Base-by-base conservation (phyloP, 2,329 filamentous ascomycete species). In the Aspergillus tamarii region DNA sequence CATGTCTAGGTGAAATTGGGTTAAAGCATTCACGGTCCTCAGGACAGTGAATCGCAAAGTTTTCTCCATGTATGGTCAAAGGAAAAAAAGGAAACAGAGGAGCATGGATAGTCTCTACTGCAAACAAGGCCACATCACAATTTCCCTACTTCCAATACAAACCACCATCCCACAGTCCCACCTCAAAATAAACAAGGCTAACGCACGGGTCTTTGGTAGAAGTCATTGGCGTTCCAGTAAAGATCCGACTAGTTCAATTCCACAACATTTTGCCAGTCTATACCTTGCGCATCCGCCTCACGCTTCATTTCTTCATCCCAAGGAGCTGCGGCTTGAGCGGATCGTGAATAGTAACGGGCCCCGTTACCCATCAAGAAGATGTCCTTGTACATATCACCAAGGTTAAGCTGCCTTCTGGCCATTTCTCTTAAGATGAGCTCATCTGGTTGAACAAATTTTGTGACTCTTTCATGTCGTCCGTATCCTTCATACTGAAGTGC, bases 351-450 rank as follows among this genome's bases (percentile, higher is more conserved):
- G 9, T 55, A 57, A 21, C 19, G 36, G 11, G 45, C 50, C 52
- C 5, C 8, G 12, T 57, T 43, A 14, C 32, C 26, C 3, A 54
- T 7, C 7, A 86, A 65, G 68, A 88, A 81, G 83, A 91, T 88
- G 62, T 84, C 79, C 16, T 83, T 69, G 54, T 88, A 80, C 69
- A 85, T 81, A 14, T 79, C 65, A 60, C 88, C 81, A n/a, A 91
- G 73, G 26, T 82, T 66, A 39, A 91, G 72, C 0, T 81, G 73
- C 19, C 90, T 78, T 19, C 82, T 77, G 0, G 84, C 74, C 0
- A 83, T 78, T 71, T 93, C 90, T 14, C 80, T 71, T 48, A 86
- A 76, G 26, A 92, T 76, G 36, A 89, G 77, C 74, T 88, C 82
- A 66, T 91, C 89, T 0, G 85, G 84, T 0, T 85, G 78, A 46